Evolutionary conservation across 2,329 filamentous ascomycete species (phyloP).

Genomic region (Lojkania enalia): DNA sequence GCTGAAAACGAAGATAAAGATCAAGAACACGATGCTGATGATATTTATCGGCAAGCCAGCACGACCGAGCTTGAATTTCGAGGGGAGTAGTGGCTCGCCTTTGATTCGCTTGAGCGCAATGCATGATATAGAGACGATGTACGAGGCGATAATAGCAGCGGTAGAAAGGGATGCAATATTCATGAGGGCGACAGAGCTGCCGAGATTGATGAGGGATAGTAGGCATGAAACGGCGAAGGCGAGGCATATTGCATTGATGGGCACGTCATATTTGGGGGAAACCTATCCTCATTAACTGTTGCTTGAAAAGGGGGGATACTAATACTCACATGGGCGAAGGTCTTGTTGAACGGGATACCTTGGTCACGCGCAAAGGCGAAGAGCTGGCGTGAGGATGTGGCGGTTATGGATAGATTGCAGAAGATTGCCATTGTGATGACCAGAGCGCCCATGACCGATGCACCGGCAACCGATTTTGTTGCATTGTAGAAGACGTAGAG

Average conservation of each 20-base stretch:
- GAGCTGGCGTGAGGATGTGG: constrained; percentile 31
- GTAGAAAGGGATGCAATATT: constrained; percentile 20
- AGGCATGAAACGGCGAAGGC: constrained; percentile 23
- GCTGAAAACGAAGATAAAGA: constrained; percentile 47
- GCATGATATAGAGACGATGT: constrained; percentile 50
- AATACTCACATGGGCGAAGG: constrained; percentile 20
- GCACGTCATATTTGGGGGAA: constrained; percentile 23
- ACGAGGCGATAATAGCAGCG: constrained; percentile 23
- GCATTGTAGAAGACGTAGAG: constrained; percentile 32
- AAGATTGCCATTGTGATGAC: constrained; percentile 29
- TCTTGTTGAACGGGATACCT: constrained; percentile 23
- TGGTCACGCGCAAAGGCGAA: constrained; percentile 35
- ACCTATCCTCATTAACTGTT: constrained; percentile 13
- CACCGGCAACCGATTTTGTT: constrained; percentile 25
- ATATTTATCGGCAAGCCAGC: constrained; percentile 49
- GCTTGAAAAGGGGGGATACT: background rate
- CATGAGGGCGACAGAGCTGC: constrained; percentile 28
- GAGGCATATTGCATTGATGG: constrained; percentile 26
- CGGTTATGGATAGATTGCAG: constrained; percentile 25
- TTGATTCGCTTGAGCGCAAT: constrained; percentile 49
- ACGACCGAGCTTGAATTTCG: constrained; percentile 52
- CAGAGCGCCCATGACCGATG: constrained; percentile 29
- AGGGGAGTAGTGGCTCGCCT: constrained; percentile 47
- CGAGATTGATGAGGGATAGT: constrained; percentile 35
- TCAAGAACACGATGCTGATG: constrained; percentile 44